Evolutionary conservation across 192 early-diverging fungal species (phyloP).

Genomic region (Cetraspora pellucida): DNA sequence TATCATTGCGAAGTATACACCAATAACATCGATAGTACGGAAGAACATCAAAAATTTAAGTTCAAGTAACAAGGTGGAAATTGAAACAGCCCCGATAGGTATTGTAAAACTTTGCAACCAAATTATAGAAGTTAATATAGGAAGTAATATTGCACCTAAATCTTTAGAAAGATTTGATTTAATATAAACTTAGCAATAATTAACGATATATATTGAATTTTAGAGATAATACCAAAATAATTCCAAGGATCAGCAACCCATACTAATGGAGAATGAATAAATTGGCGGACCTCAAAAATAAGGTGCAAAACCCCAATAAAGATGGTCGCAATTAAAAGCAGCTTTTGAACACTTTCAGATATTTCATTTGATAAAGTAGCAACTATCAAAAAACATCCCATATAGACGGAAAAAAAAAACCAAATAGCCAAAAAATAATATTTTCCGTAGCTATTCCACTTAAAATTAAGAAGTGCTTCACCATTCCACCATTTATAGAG

Average conservation of each 20-base stretch:
- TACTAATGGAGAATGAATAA: not conserved
- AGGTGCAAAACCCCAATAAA: not conserved
- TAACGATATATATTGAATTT: not conserved
- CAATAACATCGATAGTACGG: not conserved
- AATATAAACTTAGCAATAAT: not conserved
- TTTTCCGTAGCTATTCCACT: not conserved
- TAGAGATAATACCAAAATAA: constrained; percentile 4
- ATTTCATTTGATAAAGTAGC: not conserved
- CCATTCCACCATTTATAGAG: constrained; percentile 4
- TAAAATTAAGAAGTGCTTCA: constrained; percentile 16
- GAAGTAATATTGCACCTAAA: not conserved
- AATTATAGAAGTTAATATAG: not conserved
- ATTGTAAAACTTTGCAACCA: not conserved
- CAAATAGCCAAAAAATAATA: constrained; percentile 7
- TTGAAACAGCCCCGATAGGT: not conserved
- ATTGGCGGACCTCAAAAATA: not conserved
- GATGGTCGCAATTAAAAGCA: not conserved
- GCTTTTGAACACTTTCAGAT: no score
- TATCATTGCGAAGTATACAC: constrained; percentile 5
- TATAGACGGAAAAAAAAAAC: not conserved
- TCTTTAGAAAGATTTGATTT: not conserved
- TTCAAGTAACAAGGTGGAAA: not conserved
- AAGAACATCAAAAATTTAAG: constrained; percentile 22
- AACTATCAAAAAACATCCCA: not conserved
- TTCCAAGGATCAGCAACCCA: not conserved